A percentile compares a stretch with the other conserved stretches of the same genome.
Evolutionary conservation across 371 early-diverging fungal species (phyloP).

Genomic region (Phascolomyces articulosus): DNA sequence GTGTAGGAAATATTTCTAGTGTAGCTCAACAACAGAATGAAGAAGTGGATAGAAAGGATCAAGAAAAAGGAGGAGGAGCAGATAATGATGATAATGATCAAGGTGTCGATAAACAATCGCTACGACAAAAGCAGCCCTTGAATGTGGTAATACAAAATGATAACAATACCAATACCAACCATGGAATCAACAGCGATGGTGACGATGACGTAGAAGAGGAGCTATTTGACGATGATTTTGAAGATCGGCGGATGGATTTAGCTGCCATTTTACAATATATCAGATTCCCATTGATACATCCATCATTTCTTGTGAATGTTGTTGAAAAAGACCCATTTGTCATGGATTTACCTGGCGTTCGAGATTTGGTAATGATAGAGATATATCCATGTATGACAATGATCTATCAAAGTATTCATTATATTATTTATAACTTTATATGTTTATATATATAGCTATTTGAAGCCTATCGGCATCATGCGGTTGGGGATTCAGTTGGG

Average conservation of each 20-base stretch:
- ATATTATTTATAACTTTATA: background rate
- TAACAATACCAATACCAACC: background rate
- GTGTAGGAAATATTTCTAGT: background rate
- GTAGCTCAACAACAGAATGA: too few species aligned
- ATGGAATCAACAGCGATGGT: too few species aligned
- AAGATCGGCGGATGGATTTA: constrained; percentile 10
- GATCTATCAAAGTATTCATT: too few species aligned
- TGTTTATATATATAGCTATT: constrained; percentile 33
- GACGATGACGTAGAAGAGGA: background rate
- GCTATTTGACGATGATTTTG: background rate
- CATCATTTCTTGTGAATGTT: constrained; percentile 47
- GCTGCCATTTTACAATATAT: constrained; percentile 47
- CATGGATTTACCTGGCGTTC: constrained; percentile 55
- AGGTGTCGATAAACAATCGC: too few species aligned
- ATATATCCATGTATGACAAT: too few species aligned
- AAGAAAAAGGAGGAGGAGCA: too few species aligned
- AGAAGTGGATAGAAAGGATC: background rate
- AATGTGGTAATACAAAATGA: background rate
- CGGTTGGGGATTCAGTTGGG: constrained; percentile 13
- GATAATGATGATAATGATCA: background rate
- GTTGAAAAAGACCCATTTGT: constrained; percentile 52
- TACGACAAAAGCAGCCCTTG: background rate
- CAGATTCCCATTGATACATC: constrained; percentile 59
- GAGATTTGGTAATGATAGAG: constrained; percentile 41
- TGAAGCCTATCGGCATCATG: constrained; percentile 62